Evolutionary conservation across 148 eudicot species (phyloP).

Genomic region (Pouteria glomerata): DNA sequence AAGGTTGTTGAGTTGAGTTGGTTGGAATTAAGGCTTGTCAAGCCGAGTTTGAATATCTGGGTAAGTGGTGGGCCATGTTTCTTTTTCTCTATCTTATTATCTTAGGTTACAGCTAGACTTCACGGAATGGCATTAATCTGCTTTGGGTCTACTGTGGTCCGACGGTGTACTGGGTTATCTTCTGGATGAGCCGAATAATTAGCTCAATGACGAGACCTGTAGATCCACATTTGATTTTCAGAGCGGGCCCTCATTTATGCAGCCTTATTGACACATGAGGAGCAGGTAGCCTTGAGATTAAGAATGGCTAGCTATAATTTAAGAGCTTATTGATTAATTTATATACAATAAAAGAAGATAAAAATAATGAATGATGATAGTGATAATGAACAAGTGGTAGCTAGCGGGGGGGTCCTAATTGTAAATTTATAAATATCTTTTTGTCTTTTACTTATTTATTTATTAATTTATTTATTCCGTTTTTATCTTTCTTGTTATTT

Average conservation of each 20-base stretch:
- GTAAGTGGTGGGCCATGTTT: neutral
- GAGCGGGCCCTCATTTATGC: too few species aligned
- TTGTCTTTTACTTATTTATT: conserved; percentile 6
- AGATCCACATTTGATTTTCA: too few species aligned
- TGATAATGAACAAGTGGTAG: conserved; percentile 3
- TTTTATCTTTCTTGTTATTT: conserved; percentile 7
- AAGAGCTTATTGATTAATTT: neutral
- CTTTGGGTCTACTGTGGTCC: neutral
- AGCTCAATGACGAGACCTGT: too few species aligned
- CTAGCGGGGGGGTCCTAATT: conserved; percentile 8
- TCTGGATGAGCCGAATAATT: too few species aligned
- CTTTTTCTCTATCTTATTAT: neutral
- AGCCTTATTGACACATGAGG: too few species aligned
- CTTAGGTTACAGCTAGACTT: neutral
- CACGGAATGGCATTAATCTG: neutral
- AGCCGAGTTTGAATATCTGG: neutral
- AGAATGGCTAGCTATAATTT: too few species aligned
- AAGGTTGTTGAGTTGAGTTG: neutral
- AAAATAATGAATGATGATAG: neutral
- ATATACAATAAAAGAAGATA: neutral
- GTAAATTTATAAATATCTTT: conserved; percentile 17
- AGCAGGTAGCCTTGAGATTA: too few species aligned
- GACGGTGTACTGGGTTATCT: neutral
- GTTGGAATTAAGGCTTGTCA: neutral
- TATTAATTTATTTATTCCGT: too few species aligned